These are phyloP conservation scores for Pyronema omphalodes DNA, from an alignment of 495 filamentous ascomycete genomes.

Conservation along the genomic window DNA sequence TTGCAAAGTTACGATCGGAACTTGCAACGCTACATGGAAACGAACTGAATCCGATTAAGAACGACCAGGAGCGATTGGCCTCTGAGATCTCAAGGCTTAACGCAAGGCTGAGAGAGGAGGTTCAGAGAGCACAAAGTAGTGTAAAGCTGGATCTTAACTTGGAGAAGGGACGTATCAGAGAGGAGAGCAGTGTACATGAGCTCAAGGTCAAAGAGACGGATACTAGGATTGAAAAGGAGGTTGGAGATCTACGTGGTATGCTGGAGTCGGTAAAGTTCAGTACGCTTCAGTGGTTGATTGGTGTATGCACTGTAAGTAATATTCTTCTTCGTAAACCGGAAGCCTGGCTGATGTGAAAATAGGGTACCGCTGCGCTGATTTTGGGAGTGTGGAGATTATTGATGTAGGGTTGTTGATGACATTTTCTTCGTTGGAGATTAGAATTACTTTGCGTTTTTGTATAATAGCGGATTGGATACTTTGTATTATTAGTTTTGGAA, in stretches of 20 bases:
- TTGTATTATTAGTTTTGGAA: too few species aligned
- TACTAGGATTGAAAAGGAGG: slow-evolving; percentile 94
- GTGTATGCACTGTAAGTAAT: slow-evolving; percentile 56
- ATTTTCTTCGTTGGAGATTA: too few species aligned
- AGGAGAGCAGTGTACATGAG: slow-evolving; percentile 93
- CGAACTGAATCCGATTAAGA: slow-evolving; percentile 70
- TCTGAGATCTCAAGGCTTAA: slow-evolving; percentile 90
- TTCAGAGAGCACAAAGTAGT: slow-evolving; percentile 77
- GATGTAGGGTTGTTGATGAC: slow-evolving; percentile 21
- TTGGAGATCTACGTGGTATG: slow-evolving; percentile 72
- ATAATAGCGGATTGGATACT: too few species aligned
- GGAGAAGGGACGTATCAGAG: slow-evolving; percentile 89
- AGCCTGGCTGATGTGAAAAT: background rate
- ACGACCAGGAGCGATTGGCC: slow-evolving; percentile 77
- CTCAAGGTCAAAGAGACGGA: slow-evolving; percentile 98
- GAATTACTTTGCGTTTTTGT: too few species aligned
- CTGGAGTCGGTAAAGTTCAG: slow-evolving; percentile 95
- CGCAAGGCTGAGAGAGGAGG: slow-evolving; percentile 75
- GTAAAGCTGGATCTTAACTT: slow-evolving; percentile 86
- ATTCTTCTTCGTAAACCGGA: background rate
- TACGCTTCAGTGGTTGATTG: slow-evolving; percentile 96
- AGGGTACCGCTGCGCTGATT: slow-evolving; percentile 71
- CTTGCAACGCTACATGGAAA: slow-evolving; percentile 77
- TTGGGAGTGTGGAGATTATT: slow-evolving; percentile 92
- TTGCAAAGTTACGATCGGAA: slow-evolving; percentile 93